phyloP scores from a whole-genome alignment of 352 stramenopile genomes.

The Phytophthora hibernalis region DNA sequence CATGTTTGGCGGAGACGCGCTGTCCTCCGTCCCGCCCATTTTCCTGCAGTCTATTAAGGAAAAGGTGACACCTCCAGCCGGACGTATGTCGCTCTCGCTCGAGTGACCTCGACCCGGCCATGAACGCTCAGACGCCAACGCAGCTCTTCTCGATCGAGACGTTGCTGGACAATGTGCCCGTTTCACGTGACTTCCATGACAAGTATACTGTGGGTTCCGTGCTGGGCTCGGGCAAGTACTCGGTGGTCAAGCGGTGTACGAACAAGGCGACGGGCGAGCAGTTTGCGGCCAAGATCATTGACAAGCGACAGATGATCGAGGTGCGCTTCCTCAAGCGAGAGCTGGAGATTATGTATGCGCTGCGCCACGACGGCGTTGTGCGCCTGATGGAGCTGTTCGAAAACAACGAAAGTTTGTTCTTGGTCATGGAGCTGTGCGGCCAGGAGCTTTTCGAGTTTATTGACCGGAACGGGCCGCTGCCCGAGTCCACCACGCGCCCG shows the following conservation, averaged over 20 bases:
- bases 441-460: conserved; percentile 88
- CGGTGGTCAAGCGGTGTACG: conserved; percentile 74
- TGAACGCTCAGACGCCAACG: conserved; percentile 53
- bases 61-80: conserved; percentile 59
- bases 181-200: conserved; percentile 64
- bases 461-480: conserved; percentile 74
- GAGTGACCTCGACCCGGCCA: conserved; percentile 55
- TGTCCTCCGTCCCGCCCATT: conserved; percentile 51
- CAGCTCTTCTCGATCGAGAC: conserved; percentile 74
- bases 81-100: conserved; percentile 64
- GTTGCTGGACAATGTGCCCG: conserved; percentile 69
- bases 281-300: conserved; percentile 84
- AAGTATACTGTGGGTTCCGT: conserved; percentile 60
- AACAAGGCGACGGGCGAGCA: conserved; percentile 38
- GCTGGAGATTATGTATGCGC: conserved; percentile 85
- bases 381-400: conserved; percentile 85
- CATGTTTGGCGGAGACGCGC: conserved; percentile 65
- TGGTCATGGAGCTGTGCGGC: conserved; percentile 85
- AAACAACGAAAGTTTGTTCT: conserved; percentile 72
- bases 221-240: conserved; percentile 82
- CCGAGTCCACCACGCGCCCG: conserved; percentile 66
- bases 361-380: conserved; percentile 80
- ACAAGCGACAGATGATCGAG: conserved; percentile 86
- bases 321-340: conserved; percentile 86
- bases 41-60: conserved; percentile 79